Percentiles rank a stretch among this genome's conserved stretches.
These are phyloP conservation scores for Agastache rugosa DNA, from an alignment of 257 asterid genomes.

Conservation along the genomic window DNA sequence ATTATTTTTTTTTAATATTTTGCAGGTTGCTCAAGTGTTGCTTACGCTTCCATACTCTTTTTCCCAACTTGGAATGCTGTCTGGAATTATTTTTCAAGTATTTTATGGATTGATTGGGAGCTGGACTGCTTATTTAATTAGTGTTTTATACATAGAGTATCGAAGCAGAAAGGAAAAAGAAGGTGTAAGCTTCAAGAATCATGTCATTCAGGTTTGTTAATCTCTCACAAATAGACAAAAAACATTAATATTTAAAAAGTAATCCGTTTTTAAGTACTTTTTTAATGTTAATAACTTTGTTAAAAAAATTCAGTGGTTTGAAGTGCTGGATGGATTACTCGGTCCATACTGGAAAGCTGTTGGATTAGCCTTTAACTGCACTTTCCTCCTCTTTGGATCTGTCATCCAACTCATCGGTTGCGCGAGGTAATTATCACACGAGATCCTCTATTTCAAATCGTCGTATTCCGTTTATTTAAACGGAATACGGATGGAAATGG, in stretches of 20 bases:
- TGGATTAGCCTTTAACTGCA: constrained; percentile 96
- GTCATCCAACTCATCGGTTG: constrained; percentile 97
- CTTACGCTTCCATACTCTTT: constrained; percentile 91
- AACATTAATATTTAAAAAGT: neutral
- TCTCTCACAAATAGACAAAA: neutral
- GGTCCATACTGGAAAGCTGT: constrained; percentile 98
- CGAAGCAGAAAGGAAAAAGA: constrained; percentile 90
- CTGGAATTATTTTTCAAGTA: constrained; percentile 78
- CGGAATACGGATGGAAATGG: too few species aligned
- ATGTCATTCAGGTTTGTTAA: constrained; percentile 81
- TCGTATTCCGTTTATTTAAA: too few species aligned
- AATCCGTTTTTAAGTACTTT: neutral
- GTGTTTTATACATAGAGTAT: constrained; percentile 86
- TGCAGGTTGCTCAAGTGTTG: constrained; percentile 89
- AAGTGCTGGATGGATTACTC: constrained; percentile 88
- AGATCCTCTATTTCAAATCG: neutral
- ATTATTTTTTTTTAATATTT: neutral
- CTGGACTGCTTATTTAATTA: constrained; percentile 96
- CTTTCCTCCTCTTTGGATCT: constrained; percentile 94
- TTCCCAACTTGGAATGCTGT: constrained; percentile 89
- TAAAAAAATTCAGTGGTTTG: constrained; percentile 74
- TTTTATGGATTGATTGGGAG: constrained; percentile 91
- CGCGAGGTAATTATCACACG: constrained; percentile 65
- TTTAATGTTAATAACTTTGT: neutral
- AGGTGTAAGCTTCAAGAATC: constrained; percentile 90